Base-by-base conservation (phyloP, 148 eudicot species). In the Silene latifolia region DNA sequence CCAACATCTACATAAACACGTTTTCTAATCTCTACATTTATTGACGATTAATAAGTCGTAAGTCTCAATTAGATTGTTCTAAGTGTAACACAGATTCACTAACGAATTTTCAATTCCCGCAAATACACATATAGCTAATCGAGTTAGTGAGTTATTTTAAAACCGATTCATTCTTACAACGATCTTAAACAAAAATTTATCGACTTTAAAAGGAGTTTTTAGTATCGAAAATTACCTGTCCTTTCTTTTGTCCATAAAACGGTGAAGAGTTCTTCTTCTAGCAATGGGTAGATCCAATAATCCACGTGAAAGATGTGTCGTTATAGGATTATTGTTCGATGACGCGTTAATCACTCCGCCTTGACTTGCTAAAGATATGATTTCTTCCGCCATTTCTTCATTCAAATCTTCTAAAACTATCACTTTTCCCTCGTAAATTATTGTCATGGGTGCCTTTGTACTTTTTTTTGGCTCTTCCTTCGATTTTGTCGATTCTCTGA, bases 221-320 rank as follows among this genome's bases (percentile, higher is more conserved):
- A 35, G 42, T 35, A 35, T 35, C 0, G 42, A 35, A 35, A 35
- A 18, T 32, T 87, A 85, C 94, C 89, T 86, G 42, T 89, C 90
- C 77, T 83, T 91, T 75, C 97, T 82, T 84, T 88, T 91, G 54
- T 81, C 89, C 35, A 91, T 79, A 80, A 91, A 91, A 63, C 92
- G 83, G 64, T 85, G 88, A 53, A 91, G 86, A 20, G 97, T 88
- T 2, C 86, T 82, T 75, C 90, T 84, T 74, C 94, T 85, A n/a
- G 88, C 87, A 53, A 91, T 87, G 2, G 97, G 97, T 72, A 91
- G 18, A 72, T 86, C 90, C 59, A 77, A 73, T 39, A 69, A 75
- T 0, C 13, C 72, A 23, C 56, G 69, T 4, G 69, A 21, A 14
- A 21, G 48, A 8, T 80, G 42, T 23, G 51, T 35, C 0, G 62